Base-by-base conservation (phyloP, 2,329 filamentous ascomycete genomes). In the Colletotrichum kahawae region DNA sequence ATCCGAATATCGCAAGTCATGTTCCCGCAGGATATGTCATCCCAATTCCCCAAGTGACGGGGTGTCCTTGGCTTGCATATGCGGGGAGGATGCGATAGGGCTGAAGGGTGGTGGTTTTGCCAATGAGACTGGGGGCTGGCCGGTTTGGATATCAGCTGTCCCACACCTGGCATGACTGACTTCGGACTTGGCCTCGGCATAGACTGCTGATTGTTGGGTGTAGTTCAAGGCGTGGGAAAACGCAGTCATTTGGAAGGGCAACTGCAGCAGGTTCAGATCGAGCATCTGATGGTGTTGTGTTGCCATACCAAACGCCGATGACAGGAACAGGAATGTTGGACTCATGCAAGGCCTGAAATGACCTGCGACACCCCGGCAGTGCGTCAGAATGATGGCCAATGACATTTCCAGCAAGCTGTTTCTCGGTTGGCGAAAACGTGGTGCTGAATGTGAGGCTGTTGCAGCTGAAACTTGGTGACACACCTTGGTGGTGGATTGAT, bases 391-490 rank as follows among this genome's bases (percentile, higher is more conserved):
- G n/a, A 10, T 21, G 57, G 27, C 57, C 73, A 75, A 68, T 75
- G 29, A 59, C 21, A 8, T n/a, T 48, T 27, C 24, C 7, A 54
- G 36, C 27, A 7, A 29, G 14, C 29, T 29, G 36, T 59, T n/a
- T 64, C 31, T n/a, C 51, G 43, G 24, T 33, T 34, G 34, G 31
- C 2, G n/a, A 31, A 24, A 60, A 63, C 31, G 51, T 63, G 63
- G 38, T 75, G 73, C 69, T 65, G 73, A 67, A 57, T 29, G 21
- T 67, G 29, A 72, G 64, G 73, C 73, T 73, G 73, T 54, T 57
- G 63, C 56, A 65, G 64, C 59, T 73, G 38, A 38, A 21, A 33
- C 33, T 60, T 29, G 33, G 24, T 43, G 27, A 38, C 62, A 56
- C 31, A 27, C 54, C 16, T 33, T 27, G 10, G 12, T 48, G 67